phyloP scores from a whole-genome alignment of 495 filamentous ascomycete species.

The Geopyxis carbonaria region DNA sequence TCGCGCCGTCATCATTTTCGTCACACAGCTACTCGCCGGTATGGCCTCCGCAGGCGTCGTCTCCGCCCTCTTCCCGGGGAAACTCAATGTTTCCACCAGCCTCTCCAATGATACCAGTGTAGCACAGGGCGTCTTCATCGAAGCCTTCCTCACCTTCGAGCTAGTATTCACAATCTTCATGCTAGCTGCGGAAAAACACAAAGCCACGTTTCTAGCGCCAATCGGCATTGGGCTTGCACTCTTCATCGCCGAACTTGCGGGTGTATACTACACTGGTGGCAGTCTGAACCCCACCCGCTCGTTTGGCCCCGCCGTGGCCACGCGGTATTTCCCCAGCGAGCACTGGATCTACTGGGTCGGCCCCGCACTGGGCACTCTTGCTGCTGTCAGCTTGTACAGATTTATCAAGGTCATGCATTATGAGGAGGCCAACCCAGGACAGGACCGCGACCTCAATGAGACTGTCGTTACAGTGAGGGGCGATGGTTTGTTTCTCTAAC shows the following conservation, averaged over 20 bases:
- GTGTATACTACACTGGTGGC: slow-evolving; percentile 54
- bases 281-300: slow-evolving; percentile 59
- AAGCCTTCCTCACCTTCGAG: slow-evolving; percentile 36
- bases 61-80: slow-evolving; percentile 34
- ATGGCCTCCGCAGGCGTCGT: slow-evolving; percentile 40
- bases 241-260: slow-evolving; percentile 39
- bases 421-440: slow-evolving; percentile 37
- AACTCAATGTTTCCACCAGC: slow-evolving; percentile 31
- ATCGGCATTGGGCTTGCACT: slow-evolving; percentile 38
- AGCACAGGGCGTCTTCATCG: slow-evolving; percentile 38
- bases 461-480: slow-evolving; percentile 2
- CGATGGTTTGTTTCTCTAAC: too few species aligned
- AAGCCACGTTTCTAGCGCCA: slow-evolving; percentile 35
- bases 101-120: slow-evolving; percentile 29
- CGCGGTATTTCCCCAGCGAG: slow-evolving; percentile 42
- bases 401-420: slow-evolving; percentile 53
- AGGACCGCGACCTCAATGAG: slow-evolving; percentile 1
- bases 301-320: slow-evolving; percentile 51
- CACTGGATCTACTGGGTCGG: slow-evolving; percentile 64
- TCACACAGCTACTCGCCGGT: slow-evolving; percentile 38
- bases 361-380: slow-evolving; percentile 44
- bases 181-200: slow-evolving; percentile 33
- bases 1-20: slow-evolving; percentile 33
- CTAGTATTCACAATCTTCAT: slow-evolving; percentile 42
- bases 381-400: slow-evolving; percentile 52